Conservation (phyloP, 2,329 filamentous ascomycete genomes). For the Botrytis elliptica region DNA sequence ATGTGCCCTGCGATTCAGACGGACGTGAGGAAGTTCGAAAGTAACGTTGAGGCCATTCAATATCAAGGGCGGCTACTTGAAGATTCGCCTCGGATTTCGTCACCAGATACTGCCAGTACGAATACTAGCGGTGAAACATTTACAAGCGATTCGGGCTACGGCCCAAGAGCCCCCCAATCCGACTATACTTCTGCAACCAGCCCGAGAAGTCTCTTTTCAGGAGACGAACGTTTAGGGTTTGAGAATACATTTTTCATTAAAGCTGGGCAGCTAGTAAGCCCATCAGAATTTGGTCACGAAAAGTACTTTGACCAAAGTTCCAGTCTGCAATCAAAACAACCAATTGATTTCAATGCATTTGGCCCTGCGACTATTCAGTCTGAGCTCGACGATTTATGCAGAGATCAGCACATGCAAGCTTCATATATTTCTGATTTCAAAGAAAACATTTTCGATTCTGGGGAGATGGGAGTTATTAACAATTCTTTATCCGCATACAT, state of each 20-base stretch:
- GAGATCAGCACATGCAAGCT: neutral
- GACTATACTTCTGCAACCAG: neutral
- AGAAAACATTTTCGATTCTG: too few relatives aligned
- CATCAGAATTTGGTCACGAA: neutral
- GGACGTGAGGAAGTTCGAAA: neutral
- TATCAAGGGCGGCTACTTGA: too few relatives aligned
- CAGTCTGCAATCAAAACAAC: neutral
- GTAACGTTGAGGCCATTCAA: neutral
- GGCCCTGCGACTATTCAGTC: too few relatives aligned
- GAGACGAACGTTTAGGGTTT: neutral
- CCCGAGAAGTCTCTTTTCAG: neutral
- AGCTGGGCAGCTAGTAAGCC: neutral
- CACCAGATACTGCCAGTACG: conserved; percentile 3
- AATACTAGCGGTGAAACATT: neutral
- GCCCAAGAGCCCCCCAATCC: neutral
- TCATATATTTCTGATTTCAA: neutral
- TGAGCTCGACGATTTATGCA: neutral
- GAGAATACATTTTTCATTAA: neutral
- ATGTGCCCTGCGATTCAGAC: neutral
- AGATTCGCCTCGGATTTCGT: neutral
- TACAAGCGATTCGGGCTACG: neutral
- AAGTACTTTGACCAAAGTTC: neutral
- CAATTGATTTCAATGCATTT: neutral
- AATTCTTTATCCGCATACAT: neutral
- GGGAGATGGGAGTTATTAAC: neutral